phyloP scores from a whole-genome alignment of 768 basidiomycete genomes.

The Amanita subjunquillea region DNA sequence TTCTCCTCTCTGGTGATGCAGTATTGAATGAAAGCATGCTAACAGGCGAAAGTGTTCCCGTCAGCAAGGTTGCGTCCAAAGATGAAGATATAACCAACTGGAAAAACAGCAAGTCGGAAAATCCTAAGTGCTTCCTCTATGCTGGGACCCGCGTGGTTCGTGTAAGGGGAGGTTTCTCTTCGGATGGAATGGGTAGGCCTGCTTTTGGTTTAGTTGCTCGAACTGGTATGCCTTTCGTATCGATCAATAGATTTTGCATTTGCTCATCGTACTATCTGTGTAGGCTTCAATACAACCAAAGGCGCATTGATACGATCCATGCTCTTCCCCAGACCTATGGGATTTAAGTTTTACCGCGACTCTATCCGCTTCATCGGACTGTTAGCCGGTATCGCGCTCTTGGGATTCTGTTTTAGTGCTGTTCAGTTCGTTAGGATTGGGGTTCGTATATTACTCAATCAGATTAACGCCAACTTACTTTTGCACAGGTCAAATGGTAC shows the following conservation, averaged over 20 bases:
- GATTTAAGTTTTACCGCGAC: constrained; percentile 97
- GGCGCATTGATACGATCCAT: constrained; percentile 93
- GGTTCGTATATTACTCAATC: constrained; percentile 32
- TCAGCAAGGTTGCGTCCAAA: constrained; percentile 81
- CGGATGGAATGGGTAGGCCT: constrained; percentile 44
- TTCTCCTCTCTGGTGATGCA: constrained; percentile 91
- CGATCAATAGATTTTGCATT: neutral
- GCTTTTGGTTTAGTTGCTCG: constrained; percentile 79
- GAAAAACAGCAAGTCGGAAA: constrained; percentile 61
- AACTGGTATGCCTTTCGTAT: constrained; percentile 45
- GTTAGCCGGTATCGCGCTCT: constrained; percentile 78
- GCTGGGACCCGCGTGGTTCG: constrained; percentile 87
- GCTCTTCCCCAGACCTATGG: constrained; percentile 97
- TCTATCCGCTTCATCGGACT: constrained; percentile 87
- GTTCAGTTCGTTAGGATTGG: constrained; percentile 87
- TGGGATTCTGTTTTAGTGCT: constrained; percentile 89
- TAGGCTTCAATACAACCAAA: constrained; percentile 94
- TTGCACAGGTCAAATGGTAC: constrained; percentile 67
- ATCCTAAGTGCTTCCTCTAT: constrained; percentile 79
- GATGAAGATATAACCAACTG: constrained; percentile 67
- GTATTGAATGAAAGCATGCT: constrained; percentile 99
- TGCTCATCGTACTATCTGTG: neutral
- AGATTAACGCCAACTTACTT: neutral
- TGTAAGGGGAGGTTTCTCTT: constrained; percentile 51
- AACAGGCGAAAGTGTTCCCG: constrained; percentile 96